Percentiles rank a stretch among this genome's conserved stretches.
Evolutionary conservation across 2,329 filamentous ascomycete species (phyloP).

Genomic region (Fusarium staphyleae): DNA sequence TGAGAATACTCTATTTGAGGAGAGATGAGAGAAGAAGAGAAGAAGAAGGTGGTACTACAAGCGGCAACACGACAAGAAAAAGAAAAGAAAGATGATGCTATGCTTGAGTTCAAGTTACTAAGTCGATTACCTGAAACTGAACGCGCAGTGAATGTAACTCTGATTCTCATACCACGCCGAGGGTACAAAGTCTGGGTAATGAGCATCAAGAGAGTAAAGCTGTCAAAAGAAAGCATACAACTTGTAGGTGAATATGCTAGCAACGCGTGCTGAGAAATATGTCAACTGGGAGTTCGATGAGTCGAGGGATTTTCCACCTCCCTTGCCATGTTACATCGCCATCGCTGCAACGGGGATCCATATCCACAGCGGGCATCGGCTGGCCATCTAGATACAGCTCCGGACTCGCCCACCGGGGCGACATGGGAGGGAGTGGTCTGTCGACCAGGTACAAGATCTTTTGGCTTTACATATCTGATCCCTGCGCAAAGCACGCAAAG

Average conservation of each 20-base stretch:
- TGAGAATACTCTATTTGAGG: neutral
- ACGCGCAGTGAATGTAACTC: too few species aligned
- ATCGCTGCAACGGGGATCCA: neutral
- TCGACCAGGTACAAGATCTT: neutral
- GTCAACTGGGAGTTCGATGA: too few species aligned
- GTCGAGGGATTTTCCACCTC: too few species aligned
- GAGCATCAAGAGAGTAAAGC: too few species aligned
- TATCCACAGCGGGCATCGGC: neutral
- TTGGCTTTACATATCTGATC: slow-evolving; percentile 2
- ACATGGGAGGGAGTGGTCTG: too few species aligned
- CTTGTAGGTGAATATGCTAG: too few species aligned
- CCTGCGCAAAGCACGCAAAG: neutral
- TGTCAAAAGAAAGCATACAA: too few species aligned
- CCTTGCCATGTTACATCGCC: slow-evolving; percentile 5
- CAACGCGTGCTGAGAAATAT: too few species aligned
- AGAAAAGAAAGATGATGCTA: neutral
- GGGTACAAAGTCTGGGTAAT: too few species aligned
- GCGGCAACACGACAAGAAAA: neutral
- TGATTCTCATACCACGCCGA: too few species aligned
- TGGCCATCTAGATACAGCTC: slow-evolving; percentile 9
- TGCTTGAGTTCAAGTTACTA: neutral
- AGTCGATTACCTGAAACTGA: slow-evolving; percentile 11
- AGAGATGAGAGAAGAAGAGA: neutral
- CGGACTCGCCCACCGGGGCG: slow-evolving; percentile 3
- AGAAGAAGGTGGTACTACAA: neutral